Percentiles rank a stretch among this genome's conserved stretches.
These are phyloP conservation scores for Ophiosphaerella narmari DNA, from an alignment of 2,329 filamentous ascomycete species.

Conservation along the genomic window DNA sequence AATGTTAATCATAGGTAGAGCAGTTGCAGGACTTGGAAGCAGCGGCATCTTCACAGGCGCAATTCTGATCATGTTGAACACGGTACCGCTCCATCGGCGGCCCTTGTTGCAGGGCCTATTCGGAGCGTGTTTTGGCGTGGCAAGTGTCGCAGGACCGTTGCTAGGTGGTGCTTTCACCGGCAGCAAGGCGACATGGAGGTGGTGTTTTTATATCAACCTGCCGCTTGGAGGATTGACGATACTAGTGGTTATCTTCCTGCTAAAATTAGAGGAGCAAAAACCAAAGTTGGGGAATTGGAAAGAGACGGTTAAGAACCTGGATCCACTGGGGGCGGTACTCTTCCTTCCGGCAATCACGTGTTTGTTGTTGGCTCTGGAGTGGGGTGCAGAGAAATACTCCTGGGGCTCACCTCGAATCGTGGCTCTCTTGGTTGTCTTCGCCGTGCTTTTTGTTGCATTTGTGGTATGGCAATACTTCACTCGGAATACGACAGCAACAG, in stretches of 20 bases:
- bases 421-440: constrained; percentile 49
- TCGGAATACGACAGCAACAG: constrained; percentile 47
- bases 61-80: constrained; percentile 40
- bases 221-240: constrained; percentile 55
- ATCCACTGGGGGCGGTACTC: constrained; percentile 48
- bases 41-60: constrained; percentile 41
- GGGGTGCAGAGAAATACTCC: constrained; percentile 52
- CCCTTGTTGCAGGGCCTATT: constrained; percentile 49
- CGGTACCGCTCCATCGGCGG: constrained; percentile 48
- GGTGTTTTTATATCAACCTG: constrained; percentile 57
- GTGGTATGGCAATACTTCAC: constrained; percentile 44
- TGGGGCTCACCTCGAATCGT: constrained; percentile 51
- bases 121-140: constrained; percentile 46
- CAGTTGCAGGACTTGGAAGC: constrained; percentile 36
- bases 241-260: constrained; percentile 36
- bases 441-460: constrained; percentile 46
- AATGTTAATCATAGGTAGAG: constrained; percentile 38
- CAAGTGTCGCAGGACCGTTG: constrained; percentile 50
- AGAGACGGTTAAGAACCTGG: constrained; percentile 46
- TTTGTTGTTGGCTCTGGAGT: constrained; percentile 53
- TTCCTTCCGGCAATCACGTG: constrained; percentile 52
- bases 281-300: constrained; percentile 31
- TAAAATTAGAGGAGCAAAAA: constrained; percentile 40
- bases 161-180: constrained; percentile 52
- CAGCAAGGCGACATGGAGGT: constrained; percentile 49